Conservation (phyloP, 441 rosid species). For the Hura crepitans region DNA sequence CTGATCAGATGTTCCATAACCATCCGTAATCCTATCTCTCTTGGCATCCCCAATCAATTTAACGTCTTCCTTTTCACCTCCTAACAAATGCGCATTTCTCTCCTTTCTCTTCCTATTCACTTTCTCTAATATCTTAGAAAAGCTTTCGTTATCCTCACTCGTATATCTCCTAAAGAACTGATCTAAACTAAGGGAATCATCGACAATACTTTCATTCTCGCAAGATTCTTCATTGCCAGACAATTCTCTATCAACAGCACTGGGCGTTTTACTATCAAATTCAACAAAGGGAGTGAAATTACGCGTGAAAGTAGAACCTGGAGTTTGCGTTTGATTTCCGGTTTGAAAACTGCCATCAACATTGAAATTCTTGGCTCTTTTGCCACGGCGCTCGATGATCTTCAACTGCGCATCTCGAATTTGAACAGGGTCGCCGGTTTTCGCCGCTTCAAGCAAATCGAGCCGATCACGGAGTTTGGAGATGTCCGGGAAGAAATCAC, state of each 20-base stretch:
- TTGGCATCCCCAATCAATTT: constrained; percentile 50
- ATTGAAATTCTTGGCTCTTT: constrained; percentile 34
- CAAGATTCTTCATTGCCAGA: constrained; percentile 26
- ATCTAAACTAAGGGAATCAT: constrained; percentile 60
- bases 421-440: constrained; percentile 74
- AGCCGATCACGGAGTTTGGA: constrained; percentile 87
- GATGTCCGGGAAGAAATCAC: constrained; percentile 92
- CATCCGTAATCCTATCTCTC: constrained; percentile 83
- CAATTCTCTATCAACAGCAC: constrained; percentile 37
- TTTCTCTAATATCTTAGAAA: constrained; percentile 76
- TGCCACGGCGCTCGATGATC: constrained; percentile 87
- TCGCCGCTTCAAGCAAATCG: constrained; percentile 89
- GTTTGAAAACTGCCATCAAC: constrained; percentile 34
- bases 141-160: constrained; percentile 91
- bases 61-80: constrained; percentile 49
- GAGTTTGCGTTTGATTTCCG: constrained; percentile 49
- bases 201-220: constrained; percentile 46
- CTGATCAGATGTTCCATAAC: constrained; percentile 92
- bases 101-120: constrained; percentile 85
- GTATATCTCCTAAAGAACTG: constrained; percentile 81
- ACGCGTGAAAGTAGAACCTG: constrained; percentile 78
- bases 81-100: constrained; percentile 51
- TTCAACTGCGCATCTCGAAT: constrained; percentile 88
- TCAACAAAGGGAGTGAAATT: constrained; percentile 80
- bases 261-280: constrained; percentile 49